Conservation (phyloP, 2,329 filamentous ascomycete species). For the Ophiostoma pallidulum region DNA sequence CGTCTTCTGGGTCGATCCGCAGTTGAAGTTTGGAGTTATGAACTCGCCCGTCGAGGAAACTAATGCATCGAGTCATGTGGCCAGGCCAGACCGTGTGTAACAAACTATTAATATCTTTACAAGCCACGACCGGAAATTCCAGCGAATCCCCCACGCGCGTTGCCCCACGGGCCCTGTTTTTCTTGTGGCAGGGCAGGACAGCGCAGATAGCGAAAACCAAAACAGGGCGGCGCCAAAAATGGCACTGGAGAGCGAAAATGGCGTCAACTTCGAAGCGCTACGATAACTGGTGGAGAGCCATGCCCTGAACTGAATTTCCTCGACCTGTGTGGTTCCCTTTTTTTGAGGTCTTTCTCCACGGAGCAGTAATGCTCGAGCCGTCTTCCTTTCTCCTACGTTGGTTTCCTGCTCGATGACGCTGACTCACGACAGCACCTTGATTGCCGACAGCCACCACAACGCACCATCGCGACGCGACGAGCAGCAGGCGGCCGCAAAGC, state of each 20-base stretch:
- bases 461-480: background rate
- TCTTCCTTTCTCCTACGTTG: background rate
- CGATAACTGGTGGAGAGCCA: background rate
- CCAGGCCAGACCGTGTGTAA: too few species aligned
- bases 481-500: background rate
- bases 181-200: background rate
- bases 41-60: too few species aligned
- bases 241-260: too few species aligned
- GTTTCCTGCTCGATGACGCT: slow-evolving; percentile 4
- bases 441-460: background rate
- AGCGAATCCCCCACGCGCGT: slow-evolving; percentile 5
- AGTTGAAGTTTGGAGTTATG: too few species aligned
- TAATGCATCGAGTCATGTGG: background rate
- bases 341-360: background rate
- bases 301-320: too few species aligned
- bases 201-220: background rate
- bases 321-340: too few species aligned
- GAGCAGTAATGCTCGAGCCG: background rate
- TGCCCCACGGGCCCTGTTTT: slow-evolving; percentile 1
- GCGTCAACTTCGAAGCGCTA: background rate
- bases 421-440: background rate
- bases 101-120: too few species aligned
- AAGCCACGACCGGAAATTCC: background rate
- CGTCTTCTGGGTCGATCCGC: too few species aligned
- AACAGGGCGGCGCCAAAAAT: background rate